These are phyloP conservation scores for Alternaria sp. DNA, from an alignment of 2,329 filamentous ascomycete genomes.

Conservation along the genomic window DNA sequence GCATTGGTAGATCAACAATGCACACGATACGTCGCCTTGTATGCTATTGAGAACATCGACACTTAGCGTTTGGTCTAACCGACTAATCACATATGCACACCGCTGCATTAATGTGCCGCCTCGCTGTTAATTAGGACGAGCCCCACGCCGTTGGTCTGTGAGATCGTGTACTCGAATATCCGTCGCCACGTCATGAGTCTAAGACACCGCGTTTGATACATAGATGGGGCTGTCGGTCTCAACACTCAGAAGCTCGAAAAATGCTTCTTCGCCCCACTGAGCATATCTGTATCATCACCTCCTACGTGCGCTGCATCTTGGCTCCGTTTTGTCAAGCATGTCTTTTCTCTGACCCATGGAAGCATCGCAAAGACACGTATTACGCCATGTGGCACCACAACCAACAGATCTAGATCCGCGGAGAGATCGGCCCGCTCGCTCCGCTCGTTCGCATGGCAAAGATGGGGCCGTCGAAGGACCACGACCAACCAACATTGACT, in stretches of 20 bases:
- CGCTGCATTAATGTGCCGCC: neutral
- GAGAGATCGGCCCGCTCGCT: slow-evolving; percentile 7
- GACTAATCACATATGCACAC: neutral
- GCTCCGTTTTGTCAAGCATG: neutral
- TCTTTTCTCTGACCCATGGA: neutral
- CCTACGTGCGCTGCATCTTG: neutral
- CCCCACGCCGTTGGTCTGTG: neutral
- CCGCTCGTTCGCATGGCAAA: slow-evolving; percentile 15
- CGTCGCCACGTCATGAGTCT: neutral
- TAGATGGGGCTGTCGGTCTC: neutral
- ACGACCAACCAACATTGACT: neutral
- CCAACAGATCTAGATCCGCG: neutral
- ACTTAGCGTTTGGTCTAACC: neutral
- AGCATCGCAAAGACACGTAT: neutral
- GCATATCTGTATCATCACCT: neutral
- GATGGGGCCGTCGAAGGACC: slow-evolving; percentile 6
- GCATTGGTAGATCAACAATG: neutral
- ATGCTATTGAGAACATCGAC: neutral
- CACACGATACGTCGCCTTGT: slow-evolving; percentile 1
- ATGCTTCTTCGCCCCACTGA: neutral
- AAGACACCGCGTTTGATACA: neutral
- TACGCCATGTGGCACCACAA: slow-evolving; percentile 1
- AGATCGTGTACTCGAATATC: neutral
- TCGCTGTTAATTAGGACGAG: neutral
- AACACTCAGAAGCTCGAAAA: neutral